Base-by-base conservation (phyloP, 805 yeast genomes). In the Pichia membranifaciens region DNA sequence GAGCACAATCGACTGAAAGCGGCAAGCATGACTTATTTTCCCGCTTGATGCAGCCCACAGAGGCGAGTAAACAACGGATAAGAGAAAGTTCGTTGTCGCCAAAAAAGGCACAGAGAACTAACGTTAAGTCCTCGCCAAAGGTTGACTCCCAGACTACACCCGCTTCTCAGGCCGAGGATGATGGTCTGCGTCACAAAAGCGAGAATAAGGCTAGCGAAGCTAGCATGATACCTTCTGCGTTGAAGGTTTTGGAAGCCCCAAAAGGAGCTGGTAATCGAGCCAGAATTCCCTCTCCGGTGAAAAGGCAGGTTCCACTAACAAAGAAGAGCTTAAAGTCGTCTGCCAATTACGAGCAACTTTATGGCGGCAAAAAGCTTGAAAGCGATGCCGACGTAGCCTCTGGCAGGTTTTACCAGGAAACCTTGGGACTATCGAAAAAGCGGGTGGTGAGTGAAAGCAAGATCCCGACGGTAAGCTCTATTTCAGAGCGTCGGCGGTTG, bases 21-120 rank as follows among this genome's bases (percentile, higher is more conserved):
- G n/a, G n/a, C 4, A 36, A 33, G 16, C 29, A n/a, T 32, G 21
- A 43, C 44, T 44, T 59, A 9, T 16, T 60, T 5, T 25, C 53
- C 3, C 51, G 66, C 21, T 46, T 61, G 33, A 56, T 54, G 57
- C 51, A 50, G 33, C 65, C 62, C 1, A 60, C 65, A 0, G 55
- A 55, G 28, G 44, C 62, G 2, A 61, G 65, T 37, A 47, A 51
- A 52, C 52, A 34, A 50, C 53, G 36, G 39, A 28, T 10, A 17
- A 40, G 33, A 25, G 17, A 31, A 9, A 8, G 10, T 7, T 17
- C 28, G 6, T n/a, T 33, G 3, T 45, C 48, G 4, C 43, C 48
- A 2, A 22, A 21, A 17, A 45, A 45, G 21, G 32, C 34, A 4
- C 35, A 28, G 16, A 44, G 38, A 23, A 31, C 33, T 16, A 44